Evolutionary conservation across 768 basidiomycete species (phyloP).

Genomic region (Hemileccinum impolitum): DNA sequence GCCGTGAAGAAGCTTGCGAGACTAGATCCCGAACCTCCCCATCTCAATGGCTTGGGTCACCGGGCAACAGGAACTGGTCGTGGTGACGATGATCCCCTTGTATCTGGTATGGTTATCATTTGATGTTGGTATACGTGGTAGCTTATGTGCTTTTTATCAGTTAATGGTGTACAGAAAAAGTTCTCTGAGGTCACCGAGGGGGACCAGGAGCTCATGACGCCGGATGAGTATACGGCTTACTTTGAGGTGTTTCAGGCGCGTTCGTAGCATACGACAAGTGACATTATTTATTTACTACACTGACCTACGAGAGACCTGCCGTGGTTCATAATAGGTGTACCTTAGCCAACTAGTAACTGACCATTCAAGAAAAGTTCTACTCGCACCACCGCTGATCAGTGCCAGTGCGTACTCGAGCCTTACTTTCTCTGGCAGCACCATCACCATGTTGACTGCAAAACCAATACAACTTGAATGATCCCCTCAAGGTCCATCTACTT

Average conservation of each 20-base stretch:
- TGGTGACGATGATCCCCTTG: conserved; percentile 52
- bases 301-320: conserved; percentile 8
- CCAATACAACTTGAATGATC: no score
- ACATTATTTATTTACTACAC: conserved; percentile 6
- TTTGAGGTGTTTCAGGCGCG: conserved; percentile 64
- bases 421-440: no score
- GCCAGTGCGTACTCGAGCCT: no score
- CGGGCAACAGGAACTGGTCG: not conserved
- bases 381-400: no score
- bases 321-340: conserved; percentile 15
- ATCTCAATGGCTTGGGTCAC: conserved; percentile 14
- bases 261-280: conserved; percentile 13
- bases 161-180: conserved; percentile 69
- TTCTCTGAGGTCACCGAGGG: conserved; percentile 87
- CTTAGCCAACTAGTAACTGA: conserved; percentile 2
- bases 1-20: conserved; percentile 40
- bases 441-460: no score
- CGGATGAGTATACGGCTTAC: conserved; percentile 85
- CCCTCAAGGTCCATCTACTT: no score
- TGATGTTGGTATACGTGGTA: not conserved
- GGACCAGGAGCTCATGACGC: conserved; percentile 89
- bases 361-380: no score
- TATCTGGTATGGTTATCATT: conserved; percentile 51
- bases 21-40: conserved; percentile 32
- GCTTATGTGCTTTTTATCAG: conserved; percentile 35